Conservation (phyloP, 768 basidiomycete genomes). For the Rhodotorula sphaerocarpa region DNA sequence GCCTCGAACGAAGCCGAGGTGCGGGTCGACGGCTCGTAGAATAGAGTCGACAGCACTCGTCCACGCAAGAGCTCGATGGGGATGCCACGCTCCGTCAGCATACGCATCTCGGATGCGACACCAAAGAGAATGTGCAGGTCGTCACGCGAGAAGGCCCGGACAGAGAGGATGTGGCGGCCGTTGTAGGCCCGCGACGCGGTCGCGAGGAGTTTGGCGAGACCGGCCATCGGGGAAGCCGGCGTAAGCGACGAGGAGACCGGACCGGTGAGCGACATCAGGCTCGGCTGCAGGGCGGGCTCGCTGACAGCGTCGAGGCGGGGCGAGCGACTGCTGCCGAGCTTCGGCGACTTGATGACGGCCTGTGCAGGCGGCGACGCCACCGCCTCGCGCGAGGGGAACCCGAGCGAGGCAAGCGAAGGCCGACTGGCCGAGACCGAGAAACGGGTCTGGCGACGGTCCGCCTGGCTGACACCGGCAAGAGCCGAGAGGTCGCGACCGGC, state of each 20-base stretch:
- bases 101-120: conserved; percentile 90
- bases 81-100: conserved; percentile 86
- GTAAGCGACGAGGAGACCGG: background rate
- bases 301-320: conserved; percentile 29
- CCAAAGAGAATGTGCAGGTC: conserved; percentile 91
- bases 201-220: conserved; percentile 24
- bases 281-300: conserved; percentile 32
- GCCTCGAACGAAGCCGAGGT: conserved; percentile 95
- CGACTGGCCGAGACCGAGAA: conserved; percentile 42
- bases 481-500: conserved; percentile 43
- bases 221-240: conserved; percentile 9
- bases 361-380: conserved; percentile 29
- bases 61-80: conserved; percentile 81
- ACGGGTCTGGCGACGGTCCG: conserved; percentile 40
- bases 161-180: conserved; percentile 82
- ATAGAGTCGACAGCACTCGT: conserved; percentile 78
- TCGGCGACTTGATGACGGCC: conserved; percentile 40
- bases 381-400: conserved; percentile 30
- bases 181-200: conserved; percentile 67
- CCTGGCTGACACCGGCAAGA: conserved; percentile 31
- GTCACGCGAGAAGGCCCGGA: conserved; percentile 81
- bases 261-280: conserved; percentile 33
- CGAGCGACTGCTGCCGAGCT: conserved; percentile 24
- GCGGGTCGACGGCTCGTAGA: conserved; percentile 94
- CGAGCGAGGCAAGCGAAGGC: conserved; percentile 34